Base-by-base conservation (phyloP, 2,329 filamentous ascomycete genomes). In the Trichoderma sp. region DNA sequence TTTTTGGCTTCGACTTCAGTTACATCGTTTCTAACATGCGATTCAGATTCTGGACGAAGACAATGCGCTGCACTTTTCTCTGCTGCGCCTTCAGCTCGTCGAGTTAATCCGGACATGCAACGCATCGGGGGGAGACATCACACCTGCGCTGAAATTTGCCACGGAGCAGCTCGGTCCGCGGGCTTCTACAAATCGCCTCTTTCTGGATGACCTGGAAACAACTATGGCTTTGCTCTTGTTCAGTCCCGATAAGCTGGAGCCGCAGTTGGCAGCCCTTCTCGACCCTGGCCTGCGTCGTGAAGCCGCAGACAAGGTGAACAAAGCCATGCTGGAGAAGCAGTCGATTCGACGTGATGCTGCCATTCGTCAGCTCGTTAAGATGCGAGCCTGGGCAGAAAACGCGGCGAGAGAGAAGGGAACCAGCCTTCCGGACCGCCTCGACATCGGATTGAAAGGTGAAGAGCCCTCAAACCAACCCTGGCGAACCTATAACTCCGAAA, bases 161-260 rank as follows among this genome's bases (percentile, higher is more conserved):
- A 93, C 90, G 0, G 86, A 89, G 43, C 90, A 97, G 71, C 85
- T 99, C 15, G 93, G 92, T 12, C 93, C 95, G 4, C 88, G 92
- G 63, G 95, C 94, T 7, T 89, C 93, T 0, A 91, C 88, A 5
- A 92, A 93, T 69, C 84, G 86, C 4, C 87, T 90, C 51, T 98
- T 97, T 69, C 82, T 97, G 14, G 86, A 90, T 69, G 93, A 96
- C 67, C 82, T 99, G 12, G 95, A 99, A 77, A 87, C 89, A 74
- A 97, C 95, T 0, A 97, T 99, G 89, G 90, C 92, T 0, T 83
- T 99, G 47, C 82, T 99, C 45, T 90, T 99, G 50, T 97, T 97
- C 71, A 88, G 92, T 0, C 84, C 87, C n/a, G 90, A 95, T 61
- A 89, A 87, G 60, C 83, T 97, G 44, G 87, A 91, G 51, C 88